A percentile compares a stretch with the other conserved stretches of the same genome.
Evolutionary conservation across 306 rosid genomes (phyloP).

Genomic region (Fragaria iinumae): DNA sequence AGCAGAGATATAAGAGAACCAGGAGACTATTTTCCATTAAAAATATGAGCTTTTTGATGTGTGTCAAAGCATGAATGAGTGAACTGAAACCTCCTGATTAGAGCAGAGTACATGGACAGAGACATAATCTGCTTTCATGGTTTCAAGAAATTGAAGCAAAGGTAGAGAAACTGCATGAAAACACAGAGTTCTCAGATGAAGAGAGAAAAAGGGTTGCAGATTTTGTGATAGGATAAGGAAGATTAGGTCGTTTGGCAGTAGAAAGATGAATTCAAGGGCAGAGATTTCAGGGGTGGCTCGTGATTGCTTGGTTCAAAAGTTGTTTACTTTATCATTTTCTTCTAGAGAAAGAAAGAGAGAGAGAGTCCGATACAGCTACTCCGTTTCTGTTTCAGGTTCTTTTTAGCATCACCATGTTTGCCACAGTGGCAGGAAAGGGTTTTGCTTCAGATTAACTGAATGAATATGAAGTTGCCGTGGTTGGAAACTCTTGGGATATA

Average conservation of each 20-base stretch:
- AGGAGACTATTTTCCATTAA: constrained; percentile 23
- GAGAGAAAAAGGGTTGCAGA: constrained; percentile 33
- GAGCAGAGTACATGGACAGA: constrained; percentile 18
- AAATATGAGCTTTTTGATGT: background rate
- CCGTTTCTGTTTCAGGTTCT: constrained; percentile 42
- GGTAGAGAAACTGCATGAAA: constrained; percentile 41
- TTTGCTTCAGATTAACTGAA: constrained; percentile 10
- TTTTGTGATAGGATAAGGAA: constrained; percentile 50
- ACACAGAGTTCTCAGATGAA: constrained; percentile 26
- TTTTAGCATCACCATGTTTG: constrained; percentile 54
- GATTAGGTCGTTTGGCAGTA: constrained; percentile 69
- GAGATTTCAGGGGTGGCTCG: constrained; percentile 73
- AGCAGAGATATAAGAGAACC: constrained; percentile 20
- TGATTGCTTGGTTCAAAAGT: constrained; percentile 77
- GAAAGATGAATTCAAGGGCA: constrained; percentile 72
- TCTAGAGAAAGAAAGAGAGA: constrained; percentile 14
- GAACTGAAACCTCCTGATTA: constrained; percentile 20
- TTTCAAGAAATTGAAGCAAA: constrained; percentile 25
- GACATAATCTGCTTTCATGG: constrained; percentile 38
- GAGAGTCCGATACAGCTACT: constrained; percentile 39
- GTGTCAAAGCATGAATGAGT: constrained; percentile 28
- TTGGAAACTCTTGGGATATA: constrained; percentile 29
- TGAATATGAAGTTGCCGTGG: constrained; percentile 21
- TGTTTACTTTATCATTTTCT: constrained; percentile 30
- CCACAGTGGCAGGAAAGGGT: constrained; percentile 41